Base-by-base conservation (phyloP, 108 stramenopile species). In the Tribonema minus region DNA sequence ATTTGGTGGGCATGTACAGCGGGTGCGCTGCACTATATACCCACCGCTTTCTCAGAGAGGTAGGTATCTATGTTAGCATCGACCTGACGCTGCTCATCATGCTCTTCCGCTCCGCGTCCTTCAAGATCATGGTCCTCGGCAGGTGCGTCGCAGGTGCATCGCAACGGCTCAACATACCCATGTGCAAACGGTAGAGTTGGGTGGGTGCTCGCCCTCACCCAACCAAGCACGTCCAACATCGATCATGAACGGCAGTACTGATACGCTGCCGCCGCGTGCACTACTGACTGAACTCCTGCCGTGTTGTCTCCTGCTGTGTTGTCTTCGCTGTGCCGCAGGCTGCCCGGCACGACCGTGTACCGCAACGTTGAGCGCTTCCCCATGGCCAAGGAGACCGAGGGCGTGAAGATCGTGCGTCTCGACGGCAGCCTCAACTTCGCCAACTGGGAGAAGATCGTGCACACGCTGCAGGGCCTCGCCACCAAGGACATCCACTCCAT, bases 401-500 rank as follows among this genome's bases (percentile, higher is more conserved):
- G 83, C 31, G 70, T 84, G 3, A 67, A 76, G 29, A 84, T 84
- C 25, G 81, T 84, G 27, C 67, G 81, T 23, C 76, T 84, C 60
- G 81, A 82, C 46, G 77, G 73, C 34, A 58, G 54, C 68, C 72
- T 84, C 1, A 61, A 81, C 69, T 84, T 84, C 69, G 83, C 83
- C 28, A 84, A 84, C 73, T 81, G 74, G 74, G 83, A 82, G 39
- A 54, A 20, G 9, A 20, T 20, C n/a, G n/a, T n/a, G n/a, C 27
- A 31, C 4, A 68, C 38, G 28, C 27, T 68, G 64, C 33, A 64
- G 26, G n/a, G n/a, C n/a, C n/a, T n/a, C n/a, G n/a, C n/a, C n/a
- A n/a, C n/a, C n/a, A n/a, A n/a, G n/a, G n/a, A n/a, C 3, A 64
- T 78, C 4, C 77, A 78, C 28, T 66, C 77, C 20, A 67, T 83